Evolutionary conservation across 495 filamentous ascomycete species (phyloP), one percentile per base, ranked within the genome.

Genomic region (Aspergillus incahuasiensis): DNA sequence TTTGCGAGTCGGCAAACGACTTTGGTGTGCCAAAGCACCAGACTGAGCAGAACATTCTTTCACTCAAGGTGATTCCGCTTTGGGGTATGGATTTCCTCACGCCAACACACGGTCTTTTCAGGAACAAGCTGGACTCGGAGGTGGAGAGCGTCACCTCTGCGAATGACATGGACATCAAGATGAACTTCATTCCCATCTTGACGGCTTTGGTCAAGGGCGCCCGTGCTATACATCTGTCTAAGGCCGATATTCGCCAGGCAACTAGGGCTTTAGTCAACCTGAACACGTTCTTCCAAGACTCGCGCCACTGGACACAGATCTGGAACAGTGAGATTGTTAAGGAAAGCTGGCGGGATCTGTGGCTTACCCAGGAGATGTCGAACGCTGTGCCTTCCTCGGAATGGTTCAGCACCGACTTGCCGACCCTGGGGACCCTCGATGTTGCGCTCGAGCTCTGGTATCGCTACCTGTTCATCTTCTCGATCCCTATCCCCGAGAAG

Each of bases 401-500:
- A 39, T 84, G 81, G 76, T 77, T 84, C 28, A 70, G 76, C n/a
- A 73, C 79, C 0, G 81, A 87, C 59, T 71, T 78, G 45, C 84
- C 84, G 0, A 85, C 81, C 2, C 59, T 86, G 24, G 66, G 68
- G 0, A 76, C 85, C 30, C 74, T 87, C 12, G 79, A 83, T 42
- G 68, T 70, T 21, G 80, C 82, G 1, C 57, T 86, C 18, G 79
- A 83, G 54, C 75, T 87, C 6, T 87, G 81, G 81, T 82, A 76
- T 52, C 78, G 83, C 1, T 87, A 84, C 58, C 75, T 87, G 39
- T 87, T 87, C 68, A 86, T 87, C 59, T 86, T 86, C 66, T 83
- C 82, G 0, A 81, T 87, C 7, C 83, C 82, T 6, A 77, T 86
- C 2, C 84, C 84, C 0, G 81, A 84, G 40, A 74, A 80, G 53